phyloP scores from a whole-genome alignment of 2,329 filamentous ascomycete species.

The Clarireedia paspali region DNA sequence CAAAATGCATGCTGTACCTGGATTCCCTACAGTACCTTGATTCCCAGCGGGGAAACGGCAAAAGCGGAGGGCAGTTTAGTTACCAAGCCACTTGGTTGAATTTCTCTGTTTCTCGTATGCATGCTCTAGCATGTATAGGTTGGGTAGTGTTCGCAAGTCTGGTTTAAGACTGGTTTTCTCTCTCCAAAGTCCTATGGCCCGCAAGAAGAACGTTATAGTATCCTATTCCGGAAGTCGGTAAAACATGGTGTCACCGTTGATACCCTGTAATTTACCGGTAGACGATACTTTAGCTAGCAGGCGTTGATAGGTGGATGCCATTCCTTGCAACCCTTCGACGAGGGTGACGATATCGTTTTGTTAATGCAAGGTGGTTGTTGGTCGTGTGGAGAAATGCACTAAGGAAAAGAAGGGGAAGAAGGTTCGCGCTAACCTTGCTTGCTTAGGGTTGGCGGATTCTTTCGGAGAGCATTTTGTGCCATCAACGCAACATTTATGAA shows the following conservation, averaged over 20 bases:
- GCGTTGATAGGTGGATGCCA: neutral
- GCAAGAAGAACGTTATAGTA: neutral
- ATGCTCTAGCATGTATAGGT: too few species aligned
- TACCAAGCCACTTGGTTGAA: too few species aligned
- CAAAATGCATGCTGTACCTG: neutral
- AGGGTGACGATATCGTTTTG: neutral
- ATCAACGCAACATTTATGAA: too few species aligned
- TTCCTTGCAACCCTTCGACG: neutral
- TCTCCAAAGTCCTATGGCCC: too few species aligned
- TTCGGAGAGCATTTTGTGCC: too few species aligned
- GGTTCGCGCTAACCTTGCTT: too few species aligned
- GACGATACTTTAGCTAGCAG: too few species aligned
- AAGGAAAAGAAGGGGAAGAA: neutral
- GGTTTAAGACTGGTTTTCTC: neutral
- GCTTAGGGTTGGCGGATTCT: too few species aligned
- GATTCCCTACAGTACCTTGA: neutral
- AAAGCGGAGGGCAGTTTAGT: neutral
- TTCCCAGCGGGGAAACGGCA: neutral
- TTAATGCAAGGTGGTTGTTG: neutral
- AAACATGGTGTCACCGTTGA: too few species aligned
- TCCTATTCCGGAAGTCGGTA: neutral
- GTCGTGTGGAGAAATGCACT: neutral
- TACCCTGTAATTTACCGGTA: too few species aligned
- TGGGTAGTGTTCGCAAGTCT: neutral
- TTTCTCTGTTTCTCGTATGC: too few species aligned